These are phyloP conservation scores for Plasmodium fragile DNA, from an alignment of 169 alveolate genomes.

Conservation along the genomic window DNA sequence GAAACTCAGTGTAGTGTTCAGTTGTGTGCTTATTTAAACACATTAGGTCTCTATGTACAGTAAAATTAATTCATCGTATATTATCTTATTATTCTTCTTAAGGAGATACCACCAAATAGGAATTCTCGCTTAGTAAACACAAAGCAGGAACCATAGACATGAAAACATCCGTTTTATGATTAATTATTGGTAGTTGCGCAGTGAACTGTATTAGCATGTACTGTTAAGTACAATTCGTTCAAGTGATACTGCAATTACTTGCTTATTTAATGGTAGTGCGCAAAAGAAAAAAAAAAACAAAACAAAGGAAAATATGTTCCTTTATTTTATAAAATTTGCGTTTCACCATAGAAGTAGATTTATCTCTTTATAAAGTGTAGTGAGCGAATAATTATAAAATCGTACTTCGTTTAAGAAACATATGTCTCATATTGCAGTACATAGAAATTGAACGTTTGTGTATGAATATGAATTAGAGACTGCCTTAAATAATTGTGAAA, in stretches of 20 bases:
- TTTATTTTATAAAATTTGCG: neutral
- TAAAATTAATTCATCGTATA: neutral
- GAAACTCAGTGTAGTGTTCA: neutral
- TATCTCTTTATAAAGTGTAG: neutral
- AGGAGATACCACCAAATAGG: neutral
- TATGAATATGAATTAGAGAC: neutral
- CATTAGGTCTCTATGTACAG: neutral
- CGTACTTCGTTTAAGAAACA: neutral
- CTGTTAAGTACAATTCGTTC: neutral
- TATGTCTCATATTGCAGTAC: neutral
- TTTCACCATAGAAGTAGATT: neutral
- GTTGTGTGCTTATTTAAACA: neutral
- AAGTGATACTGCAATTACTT: neutral
- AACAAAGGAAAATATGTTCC: neutral
- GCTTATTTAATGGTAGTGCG: neutral
- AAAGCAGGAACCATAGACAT: neutral
- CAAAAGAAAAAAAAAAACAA: neutral
- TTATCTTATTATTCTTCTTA: neutral
- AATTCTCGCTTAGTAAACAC: neutral
- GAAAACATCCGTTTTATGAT: neutral
- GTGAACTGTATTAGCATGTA: neutral
- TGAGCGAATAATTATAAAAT: neutral
- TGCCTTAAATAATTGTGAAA: neutral
- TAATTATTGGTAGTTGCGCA: neutral
- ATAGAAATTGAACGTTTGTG: neutral